phyloP scores from a whole-genome alignment of 2,329 filamentous ascomycete genomes.

The Huntiella decipiens region DNA sequence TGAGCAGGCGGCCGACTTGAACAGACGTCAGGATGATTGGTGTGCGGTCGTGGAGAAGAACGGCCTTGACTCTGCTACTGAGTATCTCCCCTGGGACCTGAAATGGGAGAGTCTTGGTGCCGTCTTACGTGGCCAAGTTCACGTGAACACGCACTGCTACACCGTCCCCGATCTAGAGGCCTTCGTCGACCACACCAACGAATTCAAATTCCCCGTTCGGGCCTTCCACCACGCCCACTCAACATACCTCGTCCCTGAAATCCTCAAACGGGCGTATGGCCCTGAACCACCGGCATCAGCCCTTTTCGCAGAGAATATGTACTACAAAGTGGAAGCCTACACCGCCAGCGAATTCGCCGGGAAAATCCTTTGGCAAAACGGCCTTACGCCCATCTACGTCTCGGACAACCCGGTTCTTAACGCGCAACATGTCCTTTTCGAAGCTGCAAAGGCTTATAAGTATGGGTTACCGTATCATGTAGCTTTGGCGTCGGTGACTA shows the following conservation, averaged over 20 bases:
- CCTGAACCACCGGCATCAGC: conserved; percentile 35
- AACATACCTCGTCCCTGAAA: conserved; percentile 47
- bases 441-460: conserved; percentile 39
- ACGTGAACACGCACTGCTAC: conserved; percentile 55
- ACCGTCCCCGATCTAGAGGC: conserved; percentile 49
- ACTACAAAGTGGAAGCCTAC: conserved; percentile 50
- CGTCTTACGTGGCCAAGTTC: conserved; percentile 45
- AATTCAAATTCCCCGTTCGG: conserved; percentile 47
- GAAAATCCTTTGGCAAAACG: conserved; percentile 44
- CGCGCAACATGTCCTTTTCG: conserved; percentile 49
- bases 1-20: conserved; percentile 37
- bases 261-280: conserved; percentile 37
- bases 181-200: conserved; percentile 51
- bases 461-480: conserved; percentile 43
- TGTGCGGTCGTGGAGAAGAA: conserved; percentile 34
- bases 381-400: conserved; percentile 48
- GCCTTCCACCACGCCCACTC: conserved; percentile 55
- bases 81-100: conserved; percentile 43
- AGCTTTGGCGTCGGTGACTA: conserved; percentile 38
- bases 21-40: conserved; percentile 48
- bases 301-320: conserved; percentile 56
- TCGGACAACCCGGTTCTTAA: conserved; percentile 53
- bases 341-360: conserved; percentile 46
- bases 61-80: conserved; percentile 31
- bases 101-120: conserved; percentile 44